These are phyloP conservation scores for Cicer pinnatifidum DNA, from an alignment of 306 rosid species.

Conservation along the genomic window DNA sequence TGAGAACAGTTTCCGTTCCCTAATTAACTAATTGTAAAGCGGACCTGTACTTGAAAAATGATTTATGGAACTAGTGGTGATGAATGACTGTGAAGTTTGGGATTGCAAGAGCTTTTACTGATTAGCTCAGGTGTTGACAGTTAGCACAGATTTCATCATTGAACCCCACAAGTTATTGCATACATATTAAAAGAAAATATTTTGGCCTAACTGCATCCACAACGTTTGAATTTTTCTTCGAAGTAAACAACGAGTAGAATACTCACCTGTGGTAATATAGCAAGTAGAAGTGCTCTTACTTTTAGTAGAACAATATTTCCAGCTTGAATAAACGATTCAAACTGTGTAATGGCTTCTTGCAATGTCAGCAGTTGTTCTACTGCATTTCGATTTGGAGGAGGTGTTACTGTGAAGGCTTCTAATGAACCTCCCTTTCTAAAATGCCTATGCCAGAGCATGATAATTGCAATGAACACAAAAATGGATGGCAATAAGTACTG, in stretches of 20 bases:
- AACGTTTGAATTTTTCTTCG: not conserved
- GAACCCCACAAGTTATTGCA: conserved; percentile 25
- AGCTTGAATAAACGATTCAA: conserved; percentile 75
- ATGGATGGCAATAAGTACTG: conserved; percentile 69
- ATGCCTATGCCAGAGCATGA: conserved; percentile 76
- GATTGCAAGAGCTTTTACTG: too few relatives aligned
- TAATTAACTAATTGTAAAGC: too few relatives aligned
- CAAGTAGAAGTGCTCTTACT: conserved; percentile 85
- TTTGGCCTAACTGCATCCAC: conserved; percentile 25
- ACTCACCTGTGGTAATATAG: conserved; percentile 80
- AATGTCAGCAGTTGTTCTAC: conserved; percentile 86
- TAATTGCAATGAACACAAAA: conserved; percentile 57
- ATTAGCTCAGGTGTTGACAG: too few relatives aligned
- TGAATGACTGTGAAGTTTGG: too few relatives aligned
- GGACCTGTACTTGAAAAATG: too few relatives aligned
- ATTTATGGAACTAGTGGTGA: too few relatives aligned
- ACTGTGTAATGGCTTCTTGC: conserved; percentile 83
- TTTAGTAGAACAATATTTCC: conserved; percentile 85
- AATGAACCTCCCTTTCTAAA: conserved; percentile 63
- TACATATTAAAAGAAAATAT: conserved; percentile 15
- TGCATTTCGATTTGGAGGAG: conserved; percentile 77
- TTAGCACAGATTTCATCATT: conserved; percentile 19
- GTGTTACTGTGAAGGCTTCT: conserved; percentile 65
- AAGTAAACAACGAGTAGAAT: conserved; percentile 21
- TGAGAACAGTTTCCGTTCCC: too few relatives aligned